Conservation (phyloP, 768 basidiomycete genomes). For the Mycena vulgaris region DNA sequence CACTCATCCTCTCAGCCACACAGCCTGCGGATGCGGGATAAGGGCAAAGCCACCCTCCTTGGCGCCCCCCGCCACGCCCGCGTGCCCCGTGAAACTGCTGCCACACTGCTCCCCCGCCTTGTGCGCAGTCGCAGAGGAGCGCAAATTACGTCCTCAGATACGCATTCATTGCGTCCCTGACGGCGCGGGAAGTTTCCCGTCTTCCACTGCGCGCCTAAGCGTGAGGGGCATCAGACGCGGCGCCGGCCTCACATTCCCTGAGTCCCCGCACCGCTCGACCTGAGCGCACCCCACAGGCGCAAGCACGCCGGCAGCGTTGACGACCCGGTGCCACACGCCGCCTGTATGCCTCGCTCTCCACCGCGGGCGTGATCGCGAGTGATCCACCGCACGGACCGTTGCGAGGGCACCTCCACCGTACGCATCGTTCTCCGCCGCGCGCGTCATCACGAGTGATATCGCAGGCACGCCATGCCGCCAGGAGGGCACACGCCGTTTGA, state of each 20-base stretch:
- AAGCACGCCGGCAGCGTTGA: too few species aligned
- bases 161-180: neutral
- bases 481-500: neutral
- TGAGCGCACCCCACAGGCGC: neutral
- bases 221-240: neutral
- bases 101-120: neutral
- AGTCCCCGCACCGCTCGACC: neutral
- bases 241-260: neutral
- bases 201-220: neutral
- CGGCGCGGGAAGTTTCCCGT: neutral
- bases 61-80: too few species aligned
- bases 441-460: neutral
- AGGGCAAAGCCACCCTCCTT: too few species aligned
- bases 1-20: too few species aligned
- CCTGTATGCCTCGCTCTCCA: constrained; percentile 8
- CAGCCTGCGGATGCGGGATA: too few species aligned
- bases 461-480: neutral
- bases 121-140: constrained; percentile 1
- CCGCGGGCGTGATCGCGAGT: constrained; percentile 7
- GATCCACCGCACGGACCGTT: constrained; percentile 5
- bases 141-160: neutral
- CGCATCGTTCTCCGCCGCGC: constrained; percentile 11
- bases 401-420: constrained; percentile 8
- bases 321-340: too few species aligned
- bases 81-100: too few species aligned